Base-by-base conservation (phyloP, 768 basidiomycete genomes). In the Naganishia antarctica region DNA sequence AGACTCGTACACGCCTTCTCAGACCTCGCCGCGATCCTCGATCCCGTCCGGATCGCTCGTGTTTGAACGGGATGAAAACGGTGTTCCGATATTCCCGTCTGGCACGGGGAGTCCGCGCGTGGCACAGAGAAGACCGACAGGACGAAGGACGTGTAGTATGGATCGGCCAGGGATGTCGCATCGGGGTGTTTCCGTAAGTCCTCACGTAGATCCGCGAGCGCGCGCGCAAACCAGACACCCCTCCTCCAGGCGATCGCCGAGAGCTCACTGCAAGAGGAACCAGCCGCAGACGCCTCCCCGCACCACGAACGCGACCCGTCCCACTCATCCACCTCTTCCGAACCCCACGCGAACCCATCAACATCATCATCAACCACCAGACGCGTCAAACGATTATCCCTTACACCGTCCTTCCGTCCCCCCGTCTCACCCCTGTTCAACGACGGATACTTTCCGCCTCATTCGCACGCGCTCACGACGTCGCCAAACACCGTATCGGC, bases 401-500 rank as follows among this genome's bases (percentile, higher is more conserved):
- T 57, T 21, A 57, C 53, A 3, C 53, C 53, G 4, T 57, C 53
- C n/a, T 57, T 57, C 34, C 53, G 53, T 40, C 53, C 53, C 3
- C 53, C 53, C 21, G 37, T 57, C 5, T 57, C 53, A 7, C 53
- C 53, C 15, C 34, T 57, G 9, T 37, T 34, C n/a, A 57, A 34
- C 23, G 53, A 57, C 37, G 53, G 53, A 11, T 57, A 57, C 21
- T 57, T 57, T 16, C 53, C 53, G 11, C 37, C 53, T 23, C 53
- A 37, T 13, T 25, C 53, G 12, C 37, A 43, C 18, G 12, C 16
- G 15, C 28, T 47, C n/a, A 59, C 57, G 32, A 25, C 23, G 11
- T 28, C 57, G 40, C 40, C 57, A 23, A 41, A 59, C 41, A 41
- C 32, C 26, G 29, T 45, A 72, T 89, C 88, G 0, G 87, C 89